A percentile compares a stretch with the other conserved stretches of the same genome.
Conservation (phyloP, 129 eudicot genomes). For the Centella asiatica region DNA sequence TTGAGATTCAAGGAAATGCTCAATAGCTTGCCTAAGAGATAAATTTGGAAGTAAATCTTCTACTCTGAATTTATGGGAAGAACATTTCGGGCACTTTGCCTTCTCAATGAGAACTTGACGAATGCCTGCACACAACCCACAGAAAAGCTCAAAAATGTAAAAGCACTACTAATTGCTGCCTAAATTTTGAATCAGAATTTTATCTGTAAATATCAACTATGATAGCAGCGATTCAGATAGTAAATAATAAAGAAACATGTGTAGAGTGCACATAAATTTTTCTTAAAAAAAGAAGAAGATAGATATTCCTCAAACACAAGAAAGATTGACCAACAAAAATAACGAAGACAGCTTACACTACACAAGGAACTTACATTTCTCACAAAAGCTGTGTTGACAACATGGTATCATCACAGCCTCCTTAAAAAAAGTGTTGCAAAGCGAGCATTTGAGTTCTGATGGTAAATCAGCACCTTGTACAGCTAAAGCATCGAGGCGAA, state of each 20-base stretch:
- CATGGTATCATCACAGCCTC: conserved; percentile 99
- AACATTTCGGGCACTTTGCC: conserved; percentile 75
- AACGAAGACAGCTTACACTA: neutral
- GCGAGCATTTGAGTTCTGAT: conserved; percentile 70
- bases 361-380: conserved; percentile 53
- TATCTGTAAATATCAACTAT: neutral
- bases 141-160: neutral
- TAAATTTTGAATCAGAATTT: neutral
- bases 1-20: conserved; percentile 73
- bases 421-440: conserved; percentile 68
- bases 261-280: no score
- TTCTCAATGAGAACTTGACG: conserved; percentile 39
- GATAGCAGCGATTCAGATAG: no score
- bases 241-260: no score
- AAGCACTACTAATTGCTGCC: neutral
- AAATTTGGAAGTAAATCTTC: conserved; percentile 73
- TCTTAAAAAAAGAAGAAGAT: no score
- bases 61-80: conserved; percentile 47
- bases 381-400: conserved; percentile 92
- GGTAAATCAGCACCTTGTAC: conserved; percentile 45
- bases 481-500: conserved; percentile 25
- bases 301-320: neutral
- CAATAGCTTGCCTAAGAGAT: conserved; percentile 77
- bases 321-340: neutral
- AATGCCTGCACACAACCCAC: conserved; percentile 46